Base-by-base conservation (phyloP, 169 alveolate species). In the Eimeria acervulina region DNA sequence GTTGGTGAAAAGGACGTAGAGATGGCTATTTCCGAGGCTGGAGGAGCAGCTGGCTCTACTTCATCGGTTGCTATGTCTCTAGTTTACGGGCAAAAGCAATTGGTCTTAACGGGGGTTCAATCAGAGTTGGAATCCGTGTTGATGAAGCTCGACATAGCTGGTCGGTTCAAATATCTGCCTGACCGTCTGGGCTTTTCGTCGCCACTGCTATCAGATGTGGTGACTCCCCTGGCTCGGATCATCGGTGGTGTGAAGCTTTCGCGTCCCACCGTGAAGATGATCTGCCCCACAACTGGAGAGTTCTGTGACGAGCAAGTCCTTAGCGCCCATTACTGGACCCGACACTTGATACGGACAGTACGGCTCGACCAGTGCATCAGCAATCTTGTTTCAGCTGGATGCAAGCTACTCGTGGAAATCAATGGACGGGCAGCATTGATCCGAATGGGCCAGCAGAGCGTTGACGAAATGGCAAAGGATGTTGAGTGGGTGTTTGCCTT, bases 1-100 rank as follows among this genome's bases (percentile, higher is more conserved):
- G 97, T 90, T 5, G 91, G 97, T 13, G 96, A 89, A 38, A 97
- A 97, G 51, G 98, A 97, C 89, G 97, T 95, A 31, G 98, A 97
- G 52, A 91, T 97, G 97, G 98, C 98, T 13, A 68, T 97, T 47
- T 97, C 98, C n/a, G 98, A 97, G 51, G 80, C 97, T 51, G 98
- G 98, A 40, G 93, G 93, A 33, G 93, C 78, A 55, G 96, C 97
- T 0, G 97, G 94, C 63, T 59, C 92, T n/a, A 66, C 95, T 51
- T 74, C 70, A 44, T 84, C 93, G 10, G 96, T 97, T 38, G 92
- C 95, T 13, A 44, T 97, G 47, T 89, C 97, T 44, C 90, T 96
- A n/a, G 91, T 96, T 91, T 85, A 96, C 63, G 97, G 97, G 28
- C 93, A 93, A 59, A 94, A 96, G 81, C 89, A 89, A 23, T 81